These are phyloP conservation scores for Paradendryphiella salina DNA, from an alignment of 2,329 filamentous ascomycete genomes.

Conservation along the genomic window DNA sequence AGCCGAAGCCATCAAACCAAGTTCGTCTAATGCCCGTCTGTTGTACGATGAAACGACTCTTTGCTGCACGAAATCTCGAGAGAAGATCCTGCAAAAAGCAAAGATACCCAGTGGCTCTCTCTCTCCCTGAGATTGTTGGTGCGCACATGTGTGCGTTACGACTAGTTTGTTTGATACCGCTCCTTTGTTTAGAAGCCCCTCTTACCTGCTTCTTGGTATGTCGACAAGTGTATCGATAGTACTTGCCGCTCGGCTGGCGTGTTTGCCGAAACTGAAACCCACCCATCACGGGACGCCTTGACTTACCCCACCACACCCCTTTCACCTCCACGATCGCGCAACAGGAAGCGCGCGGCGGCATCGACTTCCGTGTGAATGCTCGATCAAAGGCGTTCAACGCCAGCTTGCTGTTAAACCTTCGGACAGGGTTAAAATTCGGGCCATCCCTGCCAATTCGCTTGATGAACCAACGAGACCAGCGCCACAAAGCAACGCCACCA, in stretches of 20 bases:
- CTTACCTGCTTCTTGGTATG: conserved; percentile 13
- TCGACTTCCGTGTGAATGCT: conserved; percentile 6
- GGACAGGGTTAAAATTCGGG: conserved; percentile 27
- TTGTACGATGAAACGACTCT: neutral
- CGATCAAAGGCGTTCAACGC: conserved; percentile 17
- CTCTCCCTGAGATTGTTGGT: neutral
- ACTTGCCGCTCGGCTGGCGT: conserved; percentile 27
- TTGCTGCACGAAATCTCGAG: conserved; percentile 2
- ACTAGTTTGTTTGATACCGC: neutral
- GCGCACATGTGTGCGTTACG: neutral
- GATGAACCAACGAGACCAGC: conserved; percentile 20
- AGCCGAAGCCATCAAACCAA: conserved; percentile 14
- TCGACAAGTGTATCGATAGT: conserved; percentile 4
- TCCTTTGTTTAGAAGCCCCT: neutral
- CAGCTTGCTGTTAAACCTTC: conserved; percentile 24
- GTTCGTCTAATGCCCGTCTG: conserved; percentile 11
- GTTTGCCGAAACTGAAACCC: conserved; percentile 19
- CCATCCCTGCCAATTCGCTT: conserved; percentile 14
- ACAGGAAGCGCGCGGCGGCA: conserved; percentile 7
- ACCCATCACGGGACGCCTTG: conserved; percentile 7
- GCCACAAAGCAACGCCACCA: conserved; percentile 41
- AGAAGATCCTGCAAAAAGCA: conserved; percentile 16
- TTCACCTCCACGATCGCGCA: conserved; percentile 10
- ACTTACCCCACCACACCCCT: conserved; percentile 4
- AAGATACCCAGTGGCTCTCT: conserved; percentile 9